Conservation (phyloP, 352 stramenopile species). For the Plasmopara viticola region DNA sequence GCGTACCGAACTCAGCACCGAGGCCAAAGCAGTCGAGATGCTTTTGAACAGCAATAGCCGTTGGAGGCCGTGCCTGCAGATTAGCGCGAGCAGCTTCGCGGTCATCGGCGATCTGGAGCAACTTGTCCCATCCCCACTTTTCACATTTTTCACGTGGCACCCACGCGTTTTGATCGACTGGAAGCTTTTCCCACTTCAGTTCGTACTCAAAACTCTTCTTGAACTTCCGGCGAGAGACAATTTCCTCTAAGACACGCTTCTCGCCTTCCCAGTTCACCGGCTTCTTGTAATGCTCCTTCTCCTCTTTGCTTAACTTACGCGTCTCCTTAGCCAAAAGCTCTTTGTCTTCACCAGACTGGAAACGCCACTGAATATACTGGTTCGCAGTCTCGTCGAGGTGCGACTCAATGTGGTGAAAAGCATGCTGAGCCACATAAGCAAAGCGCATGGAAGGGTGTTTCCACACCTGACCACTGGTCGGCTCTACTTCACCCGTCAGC, state of each 20-base stretch:
- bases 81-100: conserved; percentile 90
- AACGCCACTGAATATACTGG: conserved; percentile 97
- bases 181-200: conserved; percentile 94
- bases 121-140: conserved; percentile 96
- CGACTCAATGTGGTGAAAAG: conserved; percentile 97
- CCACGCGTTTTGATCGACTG: conserved; percentile 94
- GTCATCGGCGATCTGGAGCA: conserved; percentile 95
- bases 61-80: conserved; percentile 91
- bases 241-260: conserved; percentile 88
- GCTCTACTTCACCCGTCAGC: conserved; percentile 78
- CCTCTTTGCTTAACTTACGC: conserved; percentile 85
- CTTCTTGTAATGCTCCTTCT: conserved; percentile 92
- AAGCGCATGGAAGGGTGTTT: conserved; percentile 88
- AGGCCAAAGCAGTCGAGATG: conserved; percentile 96
- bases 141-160: conserved; percentile 91
- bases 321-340: conserved; percentile 90
- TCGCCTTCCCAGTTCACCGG: conserved; percentile 91
- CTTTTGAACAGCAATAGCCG: conserved; percentile 94
- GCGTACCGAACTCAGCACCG: conserved; percentile 94
- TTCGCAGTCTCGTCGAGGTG: conserved; percentile 94
- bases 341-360: conserved; percentile 89
- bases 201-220: conserved; percentile 96
- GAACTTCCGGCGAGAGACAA: conserved; percentile 90
- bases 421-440: conserved; percentile 96
- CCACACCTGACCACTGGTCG: conserved; percentile 63